phyloP scores from a whole-genome alignment of 1,139 yeast genomes.

The Pichia sp. region DNA sequence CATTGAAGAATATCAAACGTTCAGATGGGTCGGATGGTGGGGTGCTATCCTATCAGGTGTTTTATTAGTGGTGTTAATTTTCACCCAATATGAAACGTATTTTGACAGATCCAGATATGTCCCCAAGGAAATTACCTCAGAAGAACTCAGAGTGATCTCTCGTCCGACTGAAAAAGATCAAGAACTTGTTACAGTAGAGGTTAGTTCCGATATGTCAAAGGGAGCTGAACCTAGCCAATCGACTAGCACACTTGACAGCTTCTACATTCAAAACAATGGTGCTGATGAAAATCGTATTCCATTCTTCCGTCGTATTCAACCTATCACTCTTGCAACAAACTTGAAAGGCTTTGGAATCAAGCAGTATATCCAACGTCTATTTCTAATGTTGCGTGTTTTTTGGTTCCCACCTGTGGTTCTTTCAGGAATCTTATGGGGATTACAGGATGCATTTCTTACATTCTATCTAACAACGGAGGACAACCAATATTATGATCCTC shows the following conservation, averaged over 20 bases:
- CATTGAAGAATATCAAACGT: conserved; percentile 50
- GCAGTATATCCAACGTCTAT: conserved; percentile 55
- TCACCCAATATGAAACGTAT: conserved; percentile 68
- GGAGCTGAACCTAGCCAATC: conserved; percentile 1
- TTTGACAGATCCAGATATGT: conserved; percentile 52
- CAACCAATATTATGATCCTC: conserved; percentile 58
- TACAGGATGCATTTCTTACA: conserved; percentile 75
- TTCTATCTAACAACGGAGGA: conserved; percentile 78
- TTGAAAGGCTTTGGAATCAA: conserved; percentile 58
- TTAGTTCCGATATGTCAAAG: too few species aligned
- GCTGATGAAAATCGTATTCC: conserved; percentile 37
- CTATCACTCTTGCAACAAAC: conserved; percentile 64
- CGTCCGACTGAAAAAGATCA: conserved; percentile 5
- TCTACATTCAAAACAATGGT: conserved; percentile 27
- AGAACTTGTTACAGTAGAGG: background rate
- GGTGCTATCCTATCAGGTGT: conserved; percentile 67
- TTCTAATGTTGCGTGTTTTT: conserved; percentile 58
- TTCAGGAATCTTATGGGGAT: conserved; percentile 79
- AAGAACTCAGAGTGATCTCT: conserved; percentile 4
- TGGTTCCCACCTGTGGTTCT: conserved; percentile 76
- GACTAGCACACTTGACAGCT: too few species aligned
- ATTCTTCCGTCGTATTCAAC: conserved; percentile 48
- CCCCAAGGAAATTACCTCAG: conserved; percentile 12
- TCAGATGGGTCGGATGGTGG: conserved; percentile 83
- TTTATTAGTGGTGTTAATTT: conserved; percentile 45